Base-by-base conservation (phyloP, 1,139 yeast species). In the Kluyveromyces sp. region DNA sequence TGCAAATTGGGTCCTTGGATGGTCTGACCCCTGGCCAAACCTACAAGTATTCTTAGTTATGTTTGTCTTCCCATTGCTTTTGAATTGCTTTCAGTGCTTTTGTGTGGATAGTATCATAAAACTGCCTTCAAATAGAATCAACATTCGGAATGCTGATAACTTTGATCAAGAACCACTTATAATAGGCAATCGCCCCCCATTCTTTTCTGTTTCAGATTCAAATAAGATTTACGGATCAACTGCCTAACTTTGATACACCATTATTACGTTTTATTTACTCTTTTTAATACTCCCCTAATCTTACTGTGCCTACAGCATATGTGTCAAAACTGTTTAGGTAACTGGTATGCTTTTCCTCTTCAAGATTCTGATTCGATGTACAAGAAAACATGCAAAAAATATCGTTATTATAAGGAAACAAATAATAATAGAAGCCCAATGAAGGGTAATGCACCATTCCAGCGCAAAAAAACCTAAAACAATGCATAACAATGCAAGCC, bases 101-200 rank as follows among this genome's bases (percentile, higher is more conserved):
- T 77, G 92, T 53, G 81, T 92, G 39, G 98, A 92, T 63, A 85
- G 85, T 57, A 84, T 92, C 50, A 89, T 92, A 56, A 88, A 85
- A 63, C 67, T 79, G 41, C 78, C 78, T 30, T 46, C 54, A 1
- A 69, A 69, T 25, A 48, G 50, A 34, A 41, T 54, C 15, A 59
- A 48, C 37, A 33, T 51, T 15, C 51, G 47, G 34, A 56, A 50
- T 33, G 49, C 51, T 15, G 58, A 59, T 15, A 61, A 54, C 41
- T 59, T 59, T 38, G 65, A 60, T 41, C 51, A 57, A 4, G 50
- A 45, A 31, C 43, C 48, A 25, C 32, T 46, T 25, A 26, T 42
- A 4, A 41, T 43, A 33, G 34, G 36, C 7, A 41, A 43, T 26
- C 49, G 46, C 7, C 21, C 21, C 21, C 21, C 21, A 15, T 15